phyloP scores from a whole-genome alignment of 331 rosid genomes.

The Acacia concinna region DNA sequence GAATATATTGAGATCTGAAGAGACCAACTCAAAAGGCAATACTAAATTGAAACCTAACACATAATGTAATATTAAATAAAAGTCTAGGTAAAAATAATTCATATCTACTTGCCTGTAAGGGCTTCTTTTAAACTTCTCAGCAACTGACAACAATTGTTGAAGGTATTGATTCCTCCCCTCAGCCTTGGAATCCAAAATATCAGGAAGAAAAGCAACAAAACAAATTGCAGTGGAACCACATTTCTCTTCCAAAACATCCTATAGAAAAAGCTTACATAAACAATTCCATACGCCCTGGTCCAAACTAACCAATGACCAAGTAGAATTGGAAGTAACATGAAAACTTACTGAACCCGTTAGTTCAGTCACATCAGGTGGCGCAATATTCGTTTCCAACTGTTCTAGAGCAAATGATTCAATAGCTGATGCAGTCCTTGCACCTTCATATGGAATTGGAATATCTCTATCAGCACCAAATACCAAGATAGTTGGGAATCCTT shows the following conservation, averaged over 20 bases:
- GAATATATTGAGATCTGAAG: background rate
- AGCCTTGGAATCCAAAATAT: slow-evolving; percentile 94
- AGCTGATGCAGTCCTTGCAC: slow-evolving; percentile 83
- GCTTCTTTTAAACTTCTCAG: slow-evolving; percentile 87
- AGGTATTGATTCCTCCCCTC: slow-evolving; percentile 90
- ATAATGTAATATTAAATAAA: background rate
- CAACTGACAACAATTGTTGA: slow-evolving; percentile 77
- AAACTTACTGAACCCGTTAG: slow-evolving; percentile 67
- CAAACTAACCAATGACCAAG: background rate
- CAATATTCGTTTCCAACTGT: slow-evolving; percentile 80
- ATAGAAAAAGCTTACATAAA: slow-evolving; percentile 21
- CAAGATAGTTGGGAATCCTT: slow-evolving; percentile 97
- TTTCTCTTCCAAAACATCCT: slow-evolving; percentile 92
- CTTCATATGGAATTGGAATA: slow-evolving; percentile 83
- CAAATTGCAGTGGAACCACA: slow-evolving; percentile 95
- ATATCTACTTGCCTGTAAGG: slow-evolving; percentile 74
- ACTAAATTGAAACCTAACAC: background rate
- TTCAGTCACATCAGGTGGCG: slow-evolving; percentile 96
- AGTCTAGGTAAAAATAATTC: background rate
- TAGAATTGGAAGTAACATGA: slow-evolving; percentile 22
- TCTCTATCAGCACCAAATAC: slow-evolving; percentile 96
- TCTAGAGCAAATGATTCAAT: slow-evolving; percentile 84
- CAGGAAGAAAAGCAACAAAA: slow-evolving; percentile 95
- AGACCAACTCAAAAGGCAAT: background rate
- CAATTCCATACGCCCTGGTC: background rate